Evolutionary conservation across 768 basidiomycete genomes (phyloP).

Genomic region (Agaricus subrufescens): DNA sequence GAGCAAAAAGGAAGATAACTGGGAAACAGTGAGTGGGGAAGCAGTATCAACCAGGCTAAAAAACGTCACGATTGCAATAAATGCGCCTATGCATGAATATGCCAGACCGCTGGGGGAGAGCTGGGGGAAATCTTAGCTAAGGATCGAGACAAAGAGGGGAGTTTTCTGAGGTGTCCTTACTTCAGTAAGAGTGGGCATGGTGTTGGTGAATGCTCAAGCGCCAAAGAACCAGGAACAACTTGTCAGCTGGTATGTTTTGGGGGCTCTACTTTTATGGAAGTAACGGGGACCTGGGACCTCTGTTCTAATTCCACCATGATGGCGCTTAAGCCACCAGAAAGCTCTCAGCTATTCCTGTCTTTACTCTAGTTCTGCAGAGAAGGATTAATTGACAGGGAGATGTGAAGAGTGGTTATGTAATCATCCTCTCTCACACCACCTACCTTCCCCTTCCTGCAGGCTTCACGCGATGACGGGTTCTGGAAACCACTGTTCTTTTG

Average conservation of each 20-base stretch:
- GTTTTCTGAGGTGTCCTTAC: slow-evolving; percentile 18
- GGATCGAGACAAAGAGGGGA: background rate
- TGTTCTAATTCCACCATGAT: too few species aligned
- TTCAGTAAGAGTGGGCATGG: slow-evolving; percentile 24
- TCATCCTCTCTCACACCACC: background rate
- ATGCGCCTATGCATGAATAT: slow-evolving; percentile 60
- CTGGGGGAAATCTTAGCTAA: slow-evolving; percentile 24
- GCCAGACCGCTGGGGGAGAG: slow-evolving; percentile 48
- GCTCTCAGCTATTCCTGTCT: too few species aligned
- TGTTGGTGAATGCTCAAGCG: too few species aligned
- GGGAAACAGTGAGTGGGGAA: background rate
- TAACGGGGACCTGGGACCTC: slow-evolving; percentile 43
- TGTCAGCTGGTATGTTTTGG: slow-evolving; percentile 62
- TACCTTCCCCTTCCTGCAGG: background rate
- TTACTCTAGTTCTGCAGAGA: too few species aligned
- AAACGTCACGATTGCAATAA: slow-evolving; percentile 34
- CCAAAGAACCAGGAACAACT: slow-evolving; percentile 78
- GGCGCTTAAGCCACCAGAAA: too few species aligned
- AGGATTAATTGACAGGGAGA: too few species aligned
- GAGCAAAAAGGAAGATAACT: slow-evolving; percentile 85
- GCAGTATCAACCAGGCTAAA: background rate
- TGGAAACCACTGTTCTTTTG: slow-evolving; percentile 83
- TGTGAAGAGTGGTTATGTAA: background rate
- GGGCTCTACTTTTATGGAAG: slow-evolving; percentile 66
- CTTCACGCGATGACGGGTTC: slow-evolving; percentile 44